Evolutionary conservation across 2,329 filamentous ascomycete species (phyloP), one percentile per base, ranked within the genome.

Genomic region (Zopfia rhizophila): DNA sequence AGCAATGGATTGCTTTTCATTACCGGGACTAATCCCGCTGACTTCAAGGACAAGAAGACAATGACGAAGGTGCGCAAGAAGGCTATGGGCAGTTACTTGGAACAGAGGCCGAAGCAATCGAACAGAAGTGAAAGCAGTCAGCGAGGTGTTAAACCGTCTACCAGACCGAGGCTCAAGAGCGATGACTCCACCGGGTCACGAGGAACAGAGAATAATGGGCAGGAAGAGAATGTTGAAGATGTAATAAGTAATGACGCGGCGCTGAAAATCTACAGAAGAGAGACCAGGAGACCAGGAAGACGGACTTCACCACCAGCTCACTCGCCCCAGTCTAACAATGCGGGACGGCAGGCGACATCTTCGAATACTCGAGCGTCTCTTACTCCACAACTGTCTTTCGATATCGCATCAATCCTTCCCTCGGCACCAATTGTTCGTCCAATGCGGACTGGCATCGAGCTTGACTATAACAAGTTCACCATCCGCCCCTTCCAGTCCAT

Each of bases 11-110:
- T 71, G 25, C 51, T 52, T 3, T 73, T 68, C 45, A 67, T 73
- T 46, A 70, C 66, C 19, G 64, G 58, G 38, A 64, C 31, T 21
- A 60, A 59, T 11, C 69, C 60, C 17, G 58, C 50, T 4, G 61
- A 66, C 12, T 61, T 73, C 45, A 71, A 63, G 46, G 48, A 63
- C 6, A 65, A 55, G 37, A 50, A 55, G 30, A 51, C 54, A 21
- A 71, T 73, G 68, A 66, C 62, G 13, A 50, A 43, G 22, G 64
- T 72, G 24, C 68, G 70, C 25, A 66, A 66, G 30, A 56, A 59
- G 37, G 70, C 70, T 4, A 73, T 73, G 70, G 57, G 51, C 13
- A 55, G 56, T 31, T 66, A 59, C 21, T 37, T 73, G 11, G 50
- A 62, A 37, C 56, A 58, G 6, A 56, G 54, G 17, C 58, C 63